phyloP scores from a whole-genome alignment of 805 yeast species.

The Myxozyma neotropica region DNA sequence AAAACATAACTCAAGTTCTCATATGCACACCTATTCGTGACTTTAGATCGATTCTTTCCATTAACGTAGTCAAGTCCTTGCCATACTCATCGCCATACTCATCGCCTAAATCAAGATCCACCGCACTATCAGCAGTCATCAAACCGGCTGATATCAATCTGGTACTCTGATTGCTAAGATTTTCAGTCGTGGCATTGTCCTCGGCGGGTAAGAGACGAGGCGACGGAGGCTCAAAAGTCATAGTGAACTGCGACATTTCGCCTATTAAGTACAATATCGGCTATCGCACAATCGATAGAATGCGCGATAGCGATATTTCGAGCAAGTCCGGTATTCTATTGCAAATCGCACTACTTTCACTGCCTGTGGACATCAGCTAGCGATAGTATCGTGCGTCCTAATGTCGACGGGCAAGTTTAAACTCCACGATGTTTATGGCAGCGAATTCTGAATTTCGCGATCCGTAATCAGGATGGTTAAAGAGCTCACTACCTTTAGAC shows the following conservation, averaged over 20 bases:
- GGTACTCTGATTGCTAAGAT: no score
- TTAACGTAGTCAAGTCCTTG: neutral
- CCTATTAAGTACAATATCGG: neutral
- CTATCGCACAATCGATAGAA: no score
- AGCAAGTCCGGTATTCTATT: no score
- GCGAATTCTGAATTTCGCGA: no score
- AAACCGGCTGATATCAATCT: neutral
- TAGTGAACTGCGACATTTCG: constrained; percentile 1
- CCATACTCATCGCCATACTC: neutral
- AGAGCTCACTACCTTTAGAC: no score
- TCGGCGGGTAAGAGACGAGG: neutral
- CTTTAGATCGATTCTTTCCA: neutral
- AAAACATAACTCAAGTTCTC: neutral
- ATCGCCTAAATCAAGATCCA: neutral
- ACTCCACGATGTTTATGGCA: no score
- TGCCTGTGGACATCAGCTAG: no score
- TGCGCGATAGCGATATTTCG: no score
- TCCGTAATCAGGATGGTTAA: no score
- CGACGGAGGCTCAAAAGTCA: constrained; percentile 9
- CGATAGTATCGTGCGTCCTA: no score
- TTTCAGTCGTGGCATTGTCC: neutral
- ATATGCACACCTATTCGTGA: neutral
- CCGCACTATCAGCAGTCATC: neutral
- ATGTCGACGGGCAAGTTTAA: no score
- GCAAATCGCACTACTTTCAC: no score